These are phyloP conservation scores for Geoglossum glabrum DNA, from an alignment of 495 filamentous ascomycete genomes.

Conservation along the genomic window DNA sequence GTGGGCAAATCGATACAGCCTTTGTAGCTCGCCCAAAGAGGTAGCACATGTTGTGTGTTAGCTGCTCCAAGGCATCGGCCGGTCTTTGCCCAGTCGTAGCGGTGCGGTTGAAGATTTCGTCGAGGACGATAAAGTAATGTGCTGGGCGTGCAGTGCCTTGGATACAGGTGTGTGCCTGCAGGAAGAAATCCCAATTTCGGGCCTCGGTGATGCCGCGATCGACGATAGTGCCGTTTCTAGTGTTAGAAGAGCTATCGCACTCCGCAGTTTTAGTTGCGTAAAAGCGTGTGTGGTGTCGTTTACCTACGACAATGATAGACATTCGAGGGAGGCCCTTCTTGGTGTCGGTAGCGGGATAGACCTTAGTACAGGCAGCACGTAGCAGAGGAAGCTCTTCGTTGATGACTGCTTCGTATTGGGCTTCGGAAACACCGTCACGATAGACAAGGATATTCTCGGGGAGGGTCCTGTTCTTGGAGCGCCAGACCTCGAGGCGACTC, in stretches of 20 bases:
- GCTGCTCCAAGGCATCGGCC: neutral
- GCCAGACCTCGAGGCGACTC: slow-evolving; percentile 41
- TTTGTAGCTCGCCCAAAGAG: slow-evolving; percentile 63
- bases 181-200: slow-evolving; percentile 67
- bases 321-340: slow-evolving; percentile 28
- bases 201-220: slow-evolving; percentile 67
- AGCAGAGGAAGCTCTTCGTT: slow-evolving; percentile 37
- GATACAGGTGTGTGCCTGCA: slow-evolving; percentile 63
- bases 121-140: slow-evolving; percentile 58
- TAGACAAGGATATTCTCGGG: slow-evolving; percentile 70
- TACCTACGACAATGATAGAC: slow-evolving; percentile 48
- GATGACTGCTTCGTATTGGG: slow-evolving; percentile 49
- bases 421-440: slow-evolving; percentile 81
- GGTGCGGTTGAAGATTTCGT: slow-evolving; percentile 33
- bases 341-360: slow-evolving; percentile 28
- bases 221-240: slow-evolving; percentile 58
- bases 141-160: slow-evolving; percentile 66
- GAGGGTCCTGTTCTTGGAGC: slow-evolving; percentile 26
- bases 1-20: slow-evolving; percentile 59
- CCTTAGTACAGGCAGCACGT: slow-evolving; percentile 24
- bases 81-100: slow-evolving; percentile 2
- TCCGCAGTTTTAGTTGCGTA: slow-evolving; percentile 34
- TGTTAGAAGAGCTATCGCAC: slow-evolving; percentile 35
- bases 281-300: slow-evolving; percentile 83
- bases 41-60: slow-evolving; percentile 59